Percentiles rank a stretch among this genome's conserved stretches.
Conservation (phyloP, 805 yeast species). For the Metschnikowia shivogae region DNA sequence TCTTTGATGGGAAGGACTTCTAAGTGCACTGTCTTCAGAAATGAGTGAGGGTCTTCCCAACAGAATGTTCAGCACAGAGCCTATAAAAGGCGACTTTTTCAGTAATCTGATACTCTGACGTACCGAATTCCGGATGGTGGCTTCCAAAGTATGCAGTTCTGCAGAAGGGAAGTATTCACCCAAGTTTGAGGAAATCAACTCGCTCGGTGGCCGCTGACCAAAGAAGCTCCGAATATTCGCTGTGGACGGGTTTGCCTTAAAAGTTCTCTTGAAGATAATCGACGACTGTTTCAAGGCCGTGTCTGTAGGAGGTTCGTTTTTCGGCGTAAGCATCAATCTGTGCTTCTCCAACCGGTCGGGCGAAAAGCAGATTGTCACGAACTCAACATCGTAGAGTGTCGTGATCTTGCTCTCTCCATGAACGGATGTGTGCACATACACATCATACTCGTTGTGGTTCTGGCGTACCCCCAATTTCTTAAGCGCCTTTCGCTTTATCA, state of each 20-base stretch:
- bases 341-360: conserved; percentile 65
- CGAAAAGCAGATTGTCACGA: conserved; percentile 79
- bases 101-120: conserved; percentile 68
- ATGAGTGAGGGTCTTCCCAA: conserved; percentile 20
- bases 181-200: conserved; percentile 81
- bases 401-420: conserved; percentile 23
- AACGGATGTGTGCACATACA: conserved; percentile 48
- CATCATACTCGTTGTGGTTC: conserved; percentile 50
- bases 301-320: conserved; percentile 58
- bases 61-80: conserved; percentile 13
- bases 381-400: conserved; percentile 68
- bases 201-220: conserved; percentile 93
- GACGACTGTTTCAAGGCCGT: conserved; percentile 56
- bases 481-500: conserved; percentile 67
- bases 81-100: conserved; percentile 27
- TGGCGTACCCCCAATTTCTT: conserved; percentile 49
- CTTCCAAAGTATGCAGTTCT: conserved; percentile 62
- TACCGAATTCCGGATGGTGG: conserved; percentile 80
- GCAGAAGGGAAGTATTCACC: conserved; percentile 91
- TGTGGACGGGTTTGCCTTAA: conserved; percentile 15
- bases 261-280: conserved; percentile 30
- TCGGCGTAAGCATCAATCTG: conserved; percentile 64
- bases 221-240: conserved; percentile 47
- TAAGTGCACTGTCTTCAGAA: conserved; percentile 10
- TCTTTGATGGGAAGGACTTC: conserved; percentile 21